Conservation (phyloP, 2,329 filamentous ascomycete genomes). For the Xylariaceae sp. region DNA sequence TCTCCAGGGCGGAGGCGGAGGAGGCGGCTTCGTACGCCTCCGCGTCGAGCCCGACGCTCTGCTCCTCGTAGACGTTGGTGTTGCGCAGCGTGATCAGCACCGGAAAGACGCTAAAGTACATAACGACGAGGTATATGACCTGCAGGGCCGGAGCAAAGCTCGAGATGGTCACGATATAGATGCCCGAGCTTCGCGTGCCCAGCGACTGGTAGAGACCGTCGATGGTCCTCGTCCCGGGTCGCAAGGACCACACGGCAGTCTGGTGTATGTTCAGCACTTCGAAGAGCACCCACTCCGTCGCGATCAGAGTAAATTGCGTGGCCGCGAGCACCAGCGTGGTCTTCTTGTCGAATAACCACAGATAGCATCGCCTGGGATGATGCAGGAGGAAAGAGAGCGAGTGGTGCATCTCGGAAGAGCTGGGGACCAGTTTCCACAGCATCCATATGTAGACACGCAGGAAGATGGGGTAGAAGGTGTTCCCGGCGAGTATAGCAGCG, state of each 20-base stretch:
- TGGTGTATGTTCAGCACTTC: slow-evolving; percentile 1
- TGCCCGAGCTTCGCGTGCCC: slow-evolving; percentile 3
- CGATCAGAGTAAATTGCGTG: not conserved
- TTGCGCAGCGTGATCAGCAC: slow-evolving; percentile 4
- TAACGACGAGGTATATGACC: slow-evolving; percentile 6
- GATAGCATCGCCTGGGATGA: slow-evolving; percentile 3
- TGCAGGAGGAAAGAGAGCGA: slow-evolving; percentile 1
- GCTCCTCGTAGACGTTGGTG: slow-evolving; percentile 9
- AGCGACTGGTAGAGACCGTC: slow-evolving; percentile 6
- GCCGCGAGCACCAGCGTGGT: slow-evolving; percentile 1
- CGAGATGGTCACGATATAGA: slow-evolving; percentile 2
- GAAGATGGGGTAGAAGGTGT: slow-evolving; percentile 4
- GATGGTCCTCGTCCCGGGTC: not conserved
- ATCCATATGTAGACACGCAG: slow-evolving; percentile 2
- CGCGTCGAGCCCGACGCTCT: slow-evolving; percentile 5
- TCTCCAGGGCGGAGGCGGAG: not conserved
- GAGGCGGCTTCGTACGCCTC: not conserved
- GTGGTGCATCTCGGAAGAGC: not conserved
- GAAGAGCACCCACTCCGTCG: slow-evolving; percentile 1
- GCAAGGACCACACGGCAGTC: not conserved
- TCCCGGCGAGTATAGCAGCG: slow-evolving; percentile 1
- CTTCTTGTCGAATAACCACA: not conserved
- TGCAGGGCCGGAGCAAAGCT: slow-evolving; percentile 7
- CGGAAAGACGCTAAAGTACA: slow-evolving; percentile 10
- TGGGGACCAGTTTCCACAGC: not conserved